A percentile compares a stretch with the other conserved stretches of the same genome.
Evolutionary conservation across 306 rosid genomes (phyloP).

Genomic region (Corylus avellana): DNA sequence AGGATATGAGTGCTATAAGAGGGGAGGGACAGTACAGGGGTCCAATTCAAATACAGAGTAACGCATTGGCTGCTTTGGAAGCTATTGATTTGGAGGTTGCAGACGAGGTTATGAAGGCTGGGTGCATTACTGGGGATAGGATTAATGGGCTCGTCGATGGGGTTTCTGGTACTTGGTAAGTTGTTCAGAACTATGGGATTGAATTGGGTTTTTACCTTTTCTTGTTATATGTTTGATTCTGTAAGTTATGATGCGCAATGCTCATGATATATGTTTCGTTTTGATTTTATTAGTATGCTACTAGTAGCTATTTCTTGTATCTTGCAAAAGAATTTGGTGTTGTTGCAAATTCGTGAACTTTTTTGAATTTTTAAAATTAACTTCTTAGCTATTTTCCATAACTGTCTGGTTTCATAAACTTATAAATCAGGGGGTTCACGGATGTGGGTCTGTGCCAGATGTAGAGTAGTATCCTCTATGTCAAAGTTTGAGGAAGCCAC

Average conservation of each 20-base stretch:
- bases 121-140: constrained; percentile 93
- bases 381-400: neutral
- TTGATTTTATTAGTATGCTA: neutral
- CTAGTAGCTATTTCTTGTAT: neutral
- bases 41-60: constrained; percentile 97
- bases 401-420: neutral
- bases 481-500: neutral
- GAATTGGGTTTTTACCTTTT: neutral
- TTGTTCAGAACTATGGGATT: neutral
- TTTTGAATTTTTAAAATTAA: neutral
- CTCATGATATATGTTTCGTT: neutral
- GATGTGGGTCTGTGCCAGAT: neutral
- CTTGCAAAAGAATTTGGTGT: neutral
- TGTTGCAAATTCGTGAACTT: neutral
- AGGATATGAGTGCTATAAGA: constrained; percentile 87
- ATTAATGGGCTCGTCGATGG: constrained; percentile 97
- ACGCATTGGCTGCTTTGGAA: constrained; percentile 97
- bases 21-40: constrained; percentile 98
- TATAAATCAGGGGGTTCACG: neutral
- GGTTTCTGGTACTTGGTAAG: constrained; percentile 86
- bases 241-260: neutral
- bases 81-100: constrained; percentile 91
- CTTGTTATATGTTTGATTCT: neutral
- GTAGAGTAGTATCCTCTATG: neutral
- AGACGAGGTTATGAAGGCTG: constrained; percentile 81